Conservation (phyloP, 2,329 filamentous ascomycete species). For the Huntiella decipiens region DNA sequence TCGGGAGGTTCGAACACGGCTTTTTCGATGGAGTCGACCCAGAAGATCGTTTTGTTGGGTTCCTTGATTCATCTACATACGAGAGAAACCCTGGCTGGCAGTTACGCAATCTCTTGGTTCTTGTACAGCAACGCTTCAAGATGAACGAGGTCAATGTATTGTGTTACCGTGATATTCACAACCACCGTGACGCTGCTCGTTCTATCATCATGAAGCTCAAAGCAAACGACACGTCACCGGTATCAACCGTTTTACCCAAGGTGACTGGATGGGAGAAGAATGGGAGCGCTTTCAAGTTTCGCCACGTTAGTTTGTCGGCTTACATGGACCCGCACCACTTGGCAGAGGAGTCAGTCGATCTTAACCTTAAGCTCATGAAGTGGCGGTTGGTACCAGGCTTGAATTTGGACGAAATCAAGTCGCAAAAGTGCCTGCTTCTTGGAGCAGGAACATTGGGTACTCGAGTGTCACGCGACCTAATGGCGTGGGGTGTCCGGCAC, state of each 20-base stretch:
- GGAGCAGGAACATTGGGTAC: slow-evolving; percentile 86
- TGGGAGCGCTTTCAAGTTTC: slow-evolving; percentile 53
- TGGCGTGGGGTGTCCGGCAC: slow-evolving; percentile 90
- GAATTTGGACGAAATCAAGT: slow-evolving; percentile 73
- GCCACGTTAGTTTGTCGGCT: slow-evolving; percentile 65
- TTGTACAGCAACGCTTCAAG: slow-evolving; percentile 66
- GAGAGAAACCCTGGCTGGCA: slow-evolving; percentile 79
- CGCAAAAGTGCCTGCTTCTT: slow-evolving; percentile 73
- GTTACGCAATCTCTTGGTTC: slow-evolving; percentile 67
- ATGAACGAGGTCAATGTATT: slow-evolving; percentile 63
- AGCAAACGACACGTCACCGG: slow-evolving; percentile 3
- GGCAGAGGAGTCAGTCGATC: slow-evolving; percentile 83
- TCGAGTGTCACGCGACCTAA: slow-evolving; percentile 77
- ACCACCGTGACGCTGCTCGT: slow-evolving; percentile 57
- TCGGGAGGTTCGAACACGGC: slow-evolving; percentile 63
- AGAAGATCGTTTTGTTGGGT: slow-evolving; percentile 67
- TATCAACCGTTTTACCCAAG: slow-evolving; percentile 47
- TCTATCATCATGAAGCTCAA: slow-evolving; percentile 58
- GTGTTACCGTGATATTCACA: slow-evolving; percentile 73
- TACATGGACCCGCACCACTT: slow-evolving; percentile 82
- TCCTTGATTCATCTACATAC: slow-evolving; percentile 87
- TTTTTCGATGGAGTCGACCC: slow-evolving; percentile 60
- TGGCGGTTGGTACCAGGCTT: slow-evolving; percentile 87
- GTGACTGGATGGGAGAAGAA: slow-evolving; percentile 82
- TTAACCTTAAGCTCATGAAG: slow-evolving; percentile 97